phyloP scores from a whole-genome alignment of 164 flowering plant genomes.

The Tinospora cordifolia region DNA sequence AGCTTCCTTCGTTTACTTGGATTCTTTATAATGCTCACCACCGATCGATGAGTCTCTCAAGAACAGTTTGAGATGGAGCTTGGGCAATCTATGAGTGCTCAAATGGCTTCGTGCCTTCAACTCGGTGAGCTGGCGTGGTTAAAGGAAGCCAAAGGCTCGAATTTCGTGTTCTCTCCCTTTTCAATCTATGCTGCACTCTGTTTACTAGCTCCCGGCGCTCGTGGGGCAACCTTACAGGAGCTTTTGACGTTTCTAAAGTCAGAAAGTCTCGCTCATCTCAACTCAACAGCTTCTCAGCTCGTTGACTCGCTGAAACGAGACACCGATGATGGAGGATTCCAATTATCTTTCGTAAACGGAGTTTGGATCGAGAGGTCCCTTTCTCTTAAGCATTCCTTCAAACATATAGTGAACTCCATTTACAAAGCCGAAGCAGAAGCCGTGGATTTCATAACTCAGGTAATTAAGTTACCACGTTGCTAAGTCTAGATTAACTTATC shows the following conservation, averaged over 20 bases:
- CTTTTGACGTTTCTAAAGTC: conserved; percentile 19
- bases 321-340: conserved; percentile 18
- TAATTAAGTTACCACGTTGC: neutral
- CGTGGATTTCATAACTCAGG: conserved; percentile 25
- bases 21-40: no score
- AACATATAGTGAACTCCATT: conserved; percentile 6
- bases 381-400: conserved; percentile 22
- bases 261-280: conserved; percentile 9
- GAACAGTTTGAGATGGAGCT: no score
- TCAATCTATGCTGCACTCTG: conserved; percentile 16
- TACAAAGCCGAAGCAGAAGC: conserved; percentile 14
- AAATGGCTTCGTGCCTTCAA: neutral
- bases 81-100: no score
- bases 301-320: conserved; percentile 11
- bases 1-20: no score
- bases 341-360: conserved; percentile 21
- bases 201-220: conserved; percentile 14
- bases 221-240: conserved; percentile 23
- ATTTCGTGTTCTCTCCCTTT: conserved; percentile 19
- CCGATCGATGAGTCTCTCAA: no score
- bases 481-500: no score
- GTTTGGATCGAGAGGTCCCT: conserved; percentile 26
- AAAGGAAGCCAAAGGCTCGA: conserved; percentile 10
- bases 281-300: conserved; percentile 11
- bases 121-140: neutral